Conservation (phyloP, 2,329 filamentous ascomycete genomes). For the Curvularia hawaiiensis region DNA sequence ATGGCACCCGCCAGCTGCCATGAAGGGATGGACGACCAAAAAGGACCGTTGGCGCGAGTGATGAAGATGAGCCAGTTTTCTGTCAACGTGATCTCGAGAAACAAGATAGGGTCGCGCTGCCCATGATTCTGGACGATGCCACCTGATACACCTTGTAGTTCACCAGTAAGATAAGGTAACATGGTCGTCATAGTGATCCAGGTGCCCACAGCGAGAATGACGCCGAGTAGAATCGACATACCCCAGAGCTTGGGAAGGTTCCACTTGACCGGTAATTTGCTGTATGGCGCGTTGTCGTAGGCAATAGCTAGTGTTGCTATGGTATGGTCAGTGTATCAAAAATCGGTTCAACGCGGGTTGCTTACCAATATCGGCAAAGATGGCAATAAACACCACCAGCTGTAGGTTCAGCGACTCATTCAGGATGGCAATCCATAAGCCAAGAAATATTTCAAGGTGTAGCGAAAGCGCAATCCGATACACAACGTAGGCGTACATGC, state of each 20-base stretch:
- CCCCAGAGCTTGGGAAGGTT: constrained; percentile 94
- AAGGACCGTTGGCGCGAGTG: constrained; percentile 88
- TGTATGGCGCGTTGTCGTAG: constrained; percentile 91
- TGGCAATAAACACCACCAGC: constrained; percentile 90
- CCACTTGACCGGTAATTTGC: constrained; percentile 88
- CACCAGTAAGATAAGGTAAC: constrained; percentile 56
- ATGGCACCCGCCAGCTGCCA: constrained; percentile 84
- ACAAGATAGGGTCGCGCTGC: constrained; percentile 79
- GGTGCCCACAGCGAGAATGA: constrained; percentile 80
- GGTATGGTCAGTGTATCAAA: background rate
- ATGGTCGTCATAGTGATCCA: constrained; percentile 92
- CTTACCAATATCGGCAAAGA: constrained; percentile 78
- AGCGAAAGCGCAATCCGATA: constrained; percentile 93
- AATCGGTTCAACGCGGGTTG: background rate
- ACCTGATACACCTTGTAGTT: constrained; percentile 64
- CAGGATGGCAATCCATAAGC: constrained; percentile 87
- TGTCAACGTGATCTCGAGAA: constrained; percentile 87
- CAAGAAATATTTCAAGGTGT: constrained; percentile 89
- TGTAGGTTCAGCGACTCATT: constrained; percentile 85
- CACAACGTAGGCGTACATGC: constrained; percentile 95
- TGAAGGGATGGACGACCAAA: constrained; percentile 88
- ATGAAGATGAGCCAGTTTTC: constrained; percentile 98
- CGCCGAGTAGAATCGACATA: constrained; percentile 82
- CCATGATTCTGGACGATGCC: constrained; percentile 92
- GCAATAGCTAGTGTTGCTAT: constrained; percentile 83